Base-by-base conservation (phyloP, 2,329 filamentous ascomycete genomes). In the Fusarium multiceps region DNA sequence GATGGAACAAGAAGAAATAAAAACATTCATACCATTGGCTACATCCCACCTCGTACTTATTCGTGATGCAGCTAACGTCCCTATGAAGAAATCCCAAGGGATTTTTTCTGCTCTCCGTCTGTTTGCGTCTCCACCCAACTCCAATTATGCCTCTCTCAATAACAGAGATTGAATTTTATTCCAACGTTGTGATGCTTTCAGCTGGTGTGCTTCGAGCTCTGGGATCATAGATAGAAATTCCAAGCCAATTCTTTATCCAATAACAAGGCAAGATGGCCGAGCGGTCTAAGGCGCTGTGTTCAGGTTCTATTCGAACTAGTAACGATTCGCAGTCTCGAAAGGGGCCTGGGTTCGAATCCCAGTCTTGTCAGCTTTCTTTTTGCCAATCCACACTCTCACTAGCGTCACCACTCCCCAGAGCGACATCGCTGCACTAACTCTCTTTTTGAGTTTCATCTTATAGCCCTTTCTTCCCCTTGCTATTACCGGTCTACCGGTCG, bases 211-310 rank as follows among this genome's bases (percentile, higher is more conserved):
- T 21, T 21, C 21, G 21, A 21, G 21, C 21, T 21, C 21, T 21
- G 21, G 21, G 21, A 21, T 21, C 21, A 21, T 21, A 21, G 21
- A 21, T 21, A 21, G 21, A 21, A 21, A 21, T 21, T 21, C 21
- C 21, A 5, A 21, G 21, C 25, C 7, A 2, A 49, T n/a, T 4
- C 3, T 0, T 14, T 6, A 50, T 50, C 27, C 27, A 23, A 13
- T 37, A 12, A n/a, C 2, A 21, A 25, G 47, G 47, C 30, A 50
- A 50, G 47, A 50, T 50, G 47, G 47, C 47, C 47, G 47, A 50
- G 47, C 47, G 47, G 47, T 50, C 47, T 50, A 50, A 50, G 47
- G 47, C 47, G 47, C 47, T 50, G 47, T 50, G 47, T 50, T 51
- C 48, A 51, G 21, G 48, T 41, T 40, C 48, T 4, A 51, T 41